Evolutionary conservation across 2,329 filamentous ascomycete species (phyloP).

Genomic region (Colletotrichum euphorbiae): DNA sequence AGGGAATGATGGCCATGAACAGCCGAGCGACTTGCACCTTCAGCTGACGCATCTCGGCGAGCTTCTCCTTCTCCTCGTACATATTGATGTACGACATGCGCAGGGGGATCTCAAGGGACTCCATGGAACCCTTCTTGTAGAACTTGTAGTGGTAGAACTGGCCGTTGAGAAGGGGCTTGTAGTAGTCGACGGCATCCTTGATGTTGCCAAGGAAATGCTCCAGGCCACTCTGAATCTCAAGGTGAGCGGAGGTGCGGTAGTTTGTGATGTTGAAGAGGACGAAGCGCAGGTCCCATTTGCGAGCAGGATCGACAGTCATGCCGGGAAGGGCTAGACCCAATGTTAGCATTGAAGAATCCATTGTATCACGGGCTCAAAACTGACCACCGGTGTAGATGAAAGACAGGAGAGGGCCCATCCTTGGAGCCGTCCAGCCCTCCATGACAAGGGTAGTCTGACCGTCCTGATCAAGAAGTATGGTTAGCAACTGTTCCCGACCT

Average conservation of each 20-base stretch:
- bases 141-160: slow-evolving; percentile 36
- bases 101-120: slow-evolving; percentile 27
- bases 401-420: slow-evolving; percentile 43
- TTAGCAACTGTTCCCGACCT: not conserved
- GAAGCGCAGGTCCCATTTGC: slow-evolving; percentile 45
- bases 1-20: slow-evolving; percentile 26
- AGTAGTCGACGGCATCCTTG: not conserved
- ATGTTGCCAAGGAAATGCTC: slow-evolving; percentile 26
- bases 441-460: slow-evolving; percentile 42
- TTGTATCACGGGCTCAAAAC: slow-evolving; percentile 2
- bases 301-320: not conserved
- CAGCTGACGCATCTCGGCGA: slow-evolving; percentile 26
- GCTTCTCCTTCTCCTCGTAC: slow-evolving; percentile 25
- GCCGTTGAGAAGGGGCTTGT: not conserved
- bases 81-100: slow-evolving; percentile 27
- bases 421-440: not conserved
- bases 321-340: not conserved
- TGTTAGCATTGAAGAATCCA: not conserved
- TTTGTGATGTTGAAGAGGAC: slow-evolving; percentile 49
- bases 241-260: slow-evolving; percentile 47
- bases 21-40: slow-evolving; percentile 27
- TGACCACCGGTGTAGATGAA: slow-evolving; percentile 52
- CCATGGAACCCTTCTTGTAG: slow-evolving; percentile 1
- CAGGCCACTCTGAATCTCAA: slow-evolving; percentile 45
- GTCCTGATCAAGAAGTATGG: slow-evolving; percentile 42